Evolutionary conservation across 352 stramenopile species (phyloP).

Genomic region (Pythium myriotylum): DNA sequence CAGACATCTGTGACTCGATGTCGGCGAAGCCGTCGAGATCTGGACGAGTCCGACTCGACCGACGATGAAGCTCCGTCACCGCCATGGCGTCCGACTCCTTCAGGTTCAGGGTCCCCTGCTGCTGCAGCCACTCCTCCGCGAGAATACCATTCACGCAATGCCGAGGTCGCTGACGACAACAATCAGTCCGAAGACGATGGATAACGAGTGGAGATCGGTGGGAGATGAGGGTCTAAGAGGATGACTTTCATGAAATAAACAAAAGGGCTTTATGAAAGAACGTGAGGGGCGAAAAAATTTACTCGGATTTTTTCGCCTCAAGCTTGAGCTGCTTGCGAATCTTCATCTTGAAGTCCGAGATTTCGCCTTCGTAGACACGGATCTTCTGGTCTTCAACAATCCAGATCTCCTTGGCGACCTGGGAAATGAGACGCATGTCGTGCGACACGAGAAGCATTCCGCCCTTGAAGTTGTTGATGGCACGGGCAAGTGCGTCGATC

Average conservation of each 20-base stretch:
- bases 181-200: conserved; percentile 31
- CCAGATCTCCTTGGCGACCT: conserved; percentile 99
- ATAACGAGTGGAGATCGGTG: neutral
- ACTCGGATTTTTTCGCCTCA: conserved; percentile 42
- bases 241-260: too few relatives aligned
- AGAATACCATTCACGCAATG: too few relatives aligned
- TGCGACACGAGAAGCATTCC: conserved; percentile 98
- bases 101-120: neutral
- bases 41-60: conserved; percentile 37
- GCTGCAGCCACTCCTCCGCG: neutral
- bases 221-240: neutral
- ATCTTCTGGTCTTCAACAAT: conserved; percentile 98
- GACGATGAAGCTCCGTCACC: conserved; percentile 29
- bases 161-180: conserved; percentile 12
- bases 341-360: conserved; percentile 98
- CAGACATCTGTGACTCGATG: too few relatives aligned
- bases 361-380: conserved; percentile 96
- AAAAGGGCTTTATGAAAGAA: neutral
- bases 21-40: neutral
- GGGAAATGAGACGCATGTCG: conserved; percentile 98
- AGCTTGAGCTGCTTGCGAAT: conserved; percentile 88
- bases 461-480: conserved; percentile 98
- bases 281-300: neutral
- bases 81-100: neutral
- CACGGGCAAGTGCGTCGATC: conserved; percentile 97